Conservation (phyloP, 225 moss, liverwort and hornwort species). For the Bryoerythrophyllum caledonicum region DNA sequence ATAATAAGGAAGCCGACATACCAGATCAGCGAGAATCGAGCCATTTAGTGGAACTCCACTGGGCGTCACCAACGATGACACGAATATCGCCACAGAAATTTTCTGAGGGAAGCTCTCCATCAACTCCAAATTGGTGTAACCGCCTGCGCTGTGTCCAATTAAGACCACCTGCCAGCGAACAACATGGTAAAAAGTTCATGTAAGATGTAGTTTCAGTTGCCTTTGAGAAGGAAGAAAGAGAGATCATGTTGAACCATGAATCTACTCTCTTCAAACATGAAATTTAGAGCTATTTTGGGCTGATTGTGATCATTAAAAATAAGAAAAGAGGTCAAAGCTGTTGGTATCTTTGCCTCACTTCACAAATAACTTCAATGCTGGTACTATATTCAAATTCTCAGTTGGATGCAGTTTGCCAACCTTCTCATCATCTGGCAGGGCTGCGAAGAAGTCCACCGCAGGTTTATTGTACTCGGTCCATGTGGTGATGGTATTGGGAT, state of each 20-base stretch:
- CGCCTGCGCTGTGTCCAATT: conserved; percentile 15
- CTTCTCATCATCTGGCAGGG: conserved; percentile 24
- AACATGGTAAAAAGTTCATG: background rate
- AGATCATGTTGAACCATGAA: no score
- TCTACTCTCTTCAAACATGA: no score
- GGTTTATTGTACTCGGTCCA: conserved; percentile 31
- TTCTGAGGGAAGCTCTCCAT: conserved; percentile 24
- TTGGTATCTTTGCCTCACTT: no score
- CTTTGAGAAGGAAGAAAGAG: no score
- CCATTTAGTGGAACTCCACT: background rate
- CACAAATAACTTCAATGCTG: no score
- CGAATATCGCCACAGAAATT: conserved; percentile 21
- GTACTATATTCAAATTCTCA: background rate
- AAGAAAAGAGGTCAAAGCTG: no score
- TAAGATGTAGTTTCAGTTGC: no score
- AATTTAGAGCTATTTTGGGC: no score
- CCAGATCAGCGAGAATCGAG: conserved; percentile 4
- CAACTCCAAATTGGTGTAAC: conserved; percentile 18
- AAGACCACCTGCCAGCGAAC: conserved; percentile 23
- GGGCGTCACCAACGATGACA: background rate
- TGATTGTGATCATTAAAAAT: no score
- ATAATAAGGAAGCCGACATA: background rate
- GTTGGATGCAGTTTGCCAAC: background rate
- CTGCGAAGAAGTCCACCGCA: conserved; percentile 19
- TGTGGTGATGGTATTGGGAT: conserved; percentile 32